Evolutionary conservation across 495 filamentous ascomycete genomes (phyloP).

Genomic region (Daldinia caldariorum): DNA sequence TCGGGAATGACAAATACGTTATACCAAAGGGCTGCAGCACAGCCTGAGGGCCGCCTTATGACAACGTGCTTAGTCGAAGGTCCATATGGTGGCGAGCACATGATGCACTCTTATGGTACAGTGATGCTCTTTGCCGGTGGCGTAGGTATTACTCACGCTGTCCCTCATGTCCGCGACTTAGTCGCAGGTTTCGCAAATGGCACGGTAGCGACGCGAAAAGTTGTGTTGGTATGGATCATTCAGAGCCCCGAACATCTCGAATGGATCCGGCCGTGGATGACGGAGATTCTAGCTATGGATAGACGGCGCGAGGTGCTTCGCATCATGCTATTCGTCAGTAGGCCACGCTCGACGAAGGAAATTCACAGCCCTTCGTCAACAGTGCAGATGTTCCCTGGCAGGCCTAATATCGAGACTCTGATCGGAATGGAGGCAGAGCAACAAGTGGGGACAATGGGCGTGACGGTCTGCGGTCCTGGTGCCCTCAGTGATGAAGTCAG

Average conservation of each 20-base stretch:
- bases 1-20: constrained; percentile 85
- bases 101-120: constrained; percentile 81
- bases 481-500: constrained; percentile 89
- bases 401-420: constrained; percentile 71
- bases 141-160: constrained; percentile 88
- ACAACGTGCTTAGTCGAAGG: constrained; percentile 79
- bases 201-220: constrained; percentile 77
- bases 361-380: constrained; percentile 82
- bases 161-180: constrained; percentile 79
- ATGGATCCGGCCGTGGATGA: constrained; percentile 97
- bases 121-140: constrained; percentile 87
- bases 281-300: constrained; percentile 86
- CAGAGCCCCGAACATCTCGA: constrained; percentile 87
- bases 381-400: constrained; percentile 89
- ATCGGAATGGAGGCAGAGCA: constrained; percentile 80
- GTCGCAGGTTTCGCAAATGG: constrained; percentile 73
- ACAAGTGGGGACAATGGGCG: constrained; percentile 82
- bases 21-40: constrained; percentile 71
- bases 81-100: constrained; percentile 77
- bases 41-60: constrained; percentile 66
- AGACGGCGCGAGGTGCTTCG: constrained; percentile 81
- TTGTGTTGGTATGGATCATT: constrained; percentile 91
- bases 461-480: constrained; percentile 90
- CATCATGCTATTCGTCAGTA: constrained; percentile 89
- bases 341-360: constrained; percentile 79